Percentiles rank a stretch among this genome's conserved stretches.
phyloP scores from a whole-genome alignment of 2,329 filamentous ascomycete genomes.

The Fusarium staphyleae region DNA sequence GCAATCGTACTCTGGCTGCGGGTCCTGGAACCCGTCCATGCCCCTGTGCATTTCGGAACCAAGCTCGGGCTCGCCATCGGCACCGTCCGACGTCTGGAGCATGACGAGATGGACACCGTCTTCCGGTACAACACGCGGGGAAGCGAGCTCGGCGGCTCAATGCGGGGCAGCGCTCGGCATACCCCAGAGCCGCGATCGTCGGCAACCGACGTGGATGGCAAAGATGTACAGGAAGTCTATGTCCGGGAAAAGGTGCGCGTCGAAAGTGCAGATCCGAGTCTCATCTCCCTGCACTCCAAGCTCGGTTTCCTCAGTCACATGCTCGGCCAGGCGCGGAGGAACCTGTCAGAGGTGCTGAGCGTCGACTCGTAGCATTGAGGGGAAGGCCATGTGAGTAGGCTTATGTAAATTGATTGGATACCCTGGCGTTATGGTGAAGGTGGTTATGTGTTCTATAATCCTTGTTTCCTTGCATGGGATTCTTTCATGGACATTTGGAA shows the following conservation, averaged over 20 bases:
- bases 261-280: constrained; percentile 85
- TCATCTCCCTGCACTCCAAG: constrained; percentile 86
- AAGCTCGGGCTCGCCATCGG: constrained; percentile 76
- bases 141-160: constrained; percentile 39
- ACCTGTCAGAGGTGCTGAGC: constrained; percentile 80
- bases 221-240: constrained; percentile 66
- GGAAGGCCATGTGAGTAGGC: constrained; percentile 19
- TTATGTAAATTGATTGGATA: constrained; percentile 41
- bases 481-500: constrained; percentile 1
- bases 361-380: constrained; percentile 48
- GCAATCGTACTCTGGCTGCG: constrained; percentile 74
- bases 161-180: constrained; percentile 36
- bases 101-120: constrained; percentile 80
- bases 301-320: constrained; percentile 78
- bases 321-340: constrained; percentile 72
- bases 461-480: not conserved
- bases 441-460: constrained; percentile 8
- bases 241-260: constrained; percentile 90
- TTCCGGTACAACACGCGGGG: constrained; percentile 67
- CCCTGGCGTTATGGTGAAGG: constrained; percentile 30
- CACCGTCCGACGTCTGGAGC: constrained; percentile 68
- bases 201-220: constrained; percentile 26
- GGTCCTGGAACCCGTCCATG: constrained; percentile 71
- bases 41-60: constrained; percentile 66
- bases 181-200: constrained; percentile 35